Evolutionary conservation across 129 eudicot species (phyloP).

Genomic region (Kitagawia praeruptora): DNA sequence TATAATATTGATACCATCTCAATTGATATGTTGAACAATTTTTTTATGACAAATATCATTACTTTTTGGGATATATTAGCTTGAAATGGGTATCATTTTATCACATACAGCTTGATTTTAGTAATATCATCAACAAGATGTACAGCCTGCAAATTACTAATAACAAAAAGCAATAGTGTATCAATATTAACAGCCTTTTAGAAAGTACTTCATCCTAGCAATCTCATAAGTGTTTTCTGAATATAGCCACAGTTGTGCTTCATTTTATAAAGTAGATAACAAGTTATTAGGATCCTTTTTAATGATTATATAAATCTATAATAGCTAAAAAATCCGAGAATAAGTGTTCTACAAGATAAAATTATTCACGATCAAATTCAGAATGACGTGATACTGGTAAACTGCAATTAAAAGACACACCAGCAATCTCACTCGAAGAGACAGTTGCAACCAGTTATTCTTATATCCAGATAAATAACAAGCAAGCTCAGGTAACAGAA

Average conservation of each 20-base stretch:
- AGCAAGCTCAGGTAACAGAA: neutral
- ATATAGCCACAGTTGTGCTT: neutral
- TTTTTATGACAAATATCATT: no score
- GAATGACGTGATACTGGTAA: neutral
- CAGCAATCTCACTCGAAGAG: neutral
- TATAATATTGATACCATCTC: no score
- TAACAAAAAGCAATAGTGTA: neutral
- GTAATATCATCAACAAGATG: neutral
- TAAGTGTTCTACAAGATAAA: neutral
- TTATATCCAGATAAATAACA: neutral
- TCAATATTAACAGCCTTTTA: neutral
- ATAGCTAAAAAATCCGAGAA: neutral
- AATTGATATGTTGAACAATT: no score
- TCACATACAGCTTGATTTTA: no score
- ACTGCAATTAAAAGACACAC: neutral
- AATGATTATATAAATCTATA: no score
- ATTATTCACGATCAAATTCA: neutral
- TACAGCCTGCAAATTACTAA: neutral
- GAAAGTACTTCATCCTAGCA: neutral
- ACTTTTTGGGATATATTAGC: no score
- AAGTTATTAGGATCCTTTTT: neutral
- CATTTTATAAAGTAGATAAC: neutral
- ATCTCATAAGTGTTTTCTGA: neutral
- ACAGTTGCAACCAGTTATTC: conserved; percentile 1
- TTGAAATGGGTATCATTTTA: no score